Percentiles rank a stretch among this genome's conserved stretches.
Conservation (phyloP, 108 stramenopile species). For the Mediolabrus comicus region DNA sequence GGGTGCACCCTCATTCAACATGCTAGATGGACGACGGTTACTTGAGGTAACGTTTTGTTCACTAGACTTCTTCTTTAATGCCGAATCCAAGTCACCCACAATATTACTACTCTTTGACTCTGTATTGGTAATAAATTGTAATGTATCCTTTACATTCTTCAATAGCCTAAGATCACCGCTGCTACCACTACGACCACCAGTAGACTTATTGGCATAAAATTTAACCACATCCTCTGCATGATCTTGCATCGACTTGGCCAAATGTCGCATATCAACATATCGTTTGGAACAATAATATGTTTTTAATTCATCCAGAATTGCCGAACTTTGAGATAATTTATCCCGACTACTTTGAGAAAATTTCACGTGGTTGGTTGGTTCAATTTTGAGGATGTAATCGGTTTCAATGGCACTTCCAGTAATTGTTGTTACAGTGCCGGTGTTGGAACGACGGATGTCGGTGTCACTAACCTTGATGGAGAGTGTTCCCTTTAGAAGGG, state of each 20-base stretch:
- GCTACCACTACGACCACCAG: background rate
- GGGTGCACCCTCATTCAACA: conserved; percentile 8
- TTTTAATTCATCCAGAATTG: background rate
- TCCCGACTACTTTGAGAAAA: background rate
- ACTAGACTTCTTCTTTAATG: conserved; percentile 5
- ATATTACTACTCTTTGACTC: conserved; percentile 17
- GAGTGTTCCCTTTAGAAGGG: conserved; percentile 17
- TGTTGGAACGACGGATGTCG: conserved; percentile 7
- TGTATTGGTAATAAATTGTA: conserved; percentile 32
- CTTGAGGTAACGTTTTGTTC: background rate
- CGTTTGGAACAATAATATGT: conserved; percentile 23
- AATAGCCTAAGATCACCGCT: background rate
- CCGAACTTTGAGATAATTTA: background rate
- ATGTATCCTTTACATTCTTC: conserved; percentile 8
- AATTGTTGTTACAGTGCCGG: background rate
- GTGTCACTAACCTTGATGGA: conserved; percentile 20
- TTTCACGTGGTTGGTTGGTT: background rate
- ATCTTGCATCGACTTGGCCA: conserved; percentile 10
- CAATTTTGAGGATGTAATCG: conserved; percentile 19
- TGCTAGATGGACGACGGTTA: background rate
- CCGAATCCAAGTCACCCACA: conserved; percentile 18
- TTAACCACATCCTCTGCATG: conserved; percentile 17
- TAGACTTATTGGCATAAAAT: conserved; percentile 1
- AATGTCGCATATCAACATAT: conserved; percentile 13
- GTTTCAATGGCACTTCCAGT: conserved; percentile 13